Percentiles rank a stretch among this genome's conserved stretches.
phyloP scores from a whole-genome alignment of 2,329 filamentous ascomycete genomes.

The Berkeleyomyces rouxiae region DNA sequence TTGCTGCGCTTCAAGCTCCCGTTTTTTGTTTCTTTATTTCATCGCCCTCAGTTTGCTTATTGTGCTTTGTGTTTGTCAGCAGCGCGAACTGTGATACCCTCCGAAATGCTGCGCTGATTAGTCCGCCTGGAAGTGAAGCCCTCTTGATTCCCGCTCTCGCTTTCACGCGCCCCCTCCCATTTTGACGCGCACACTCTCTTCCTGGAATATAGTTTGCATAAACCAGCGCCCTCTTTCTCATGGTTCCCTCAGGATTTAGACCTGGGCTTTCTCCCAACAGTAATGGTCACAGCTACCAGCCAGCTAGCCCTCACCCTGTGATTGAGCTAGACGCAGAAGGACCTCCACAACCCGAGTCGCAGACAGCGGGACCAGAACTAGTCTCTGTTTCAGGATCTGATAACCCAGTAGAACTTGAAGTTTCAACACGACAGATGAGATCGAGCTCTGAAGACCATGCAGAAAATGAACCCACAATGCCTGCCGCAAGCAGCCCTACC shows the following conservation, averaged over 20 bases:
- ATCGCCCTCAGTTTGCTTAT: not conserved
- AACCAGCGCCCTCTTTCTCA: not conserved
- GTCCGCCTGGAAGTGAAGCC: not conserved
- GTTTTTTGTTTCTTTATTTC: not conserved
- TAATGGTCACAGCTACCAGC: not conserved
- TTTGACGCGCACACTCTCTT: not conserved
- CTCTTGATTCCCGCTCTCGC: not conserved
- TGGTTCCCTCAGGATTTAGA: not conserved
- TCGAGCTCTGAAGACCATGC: not conserved
- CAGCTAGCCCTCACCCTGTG: not conserved
- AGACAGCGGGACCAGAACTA: not conserved
- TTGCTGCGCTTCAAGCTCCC: conserved; percentile 13
- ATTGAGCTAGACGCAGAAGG: conserved; percentile 10
- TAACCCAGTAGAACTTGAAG: not conserved
- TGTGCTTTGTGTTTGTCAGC: not conserved
- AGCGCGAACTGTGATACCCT: not conserved
- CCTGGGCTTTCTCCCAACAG: not conserved
- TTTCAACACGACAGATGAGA: not conserved
- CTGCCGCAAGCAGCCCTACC: not conserved
- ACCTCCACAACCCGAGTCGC: not conserved
- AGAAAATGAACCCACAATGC: not conserved
- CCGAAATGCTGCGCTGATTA: conserved; percentile 2
- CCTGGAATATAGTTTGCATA: not conserved
- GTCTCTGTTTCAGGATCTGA: not conserved
- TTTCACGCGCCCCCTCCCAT: not conserved